Conservation (phyloP, 169 alveolate species). For the Cyclospora cayetanensis region DNA sequence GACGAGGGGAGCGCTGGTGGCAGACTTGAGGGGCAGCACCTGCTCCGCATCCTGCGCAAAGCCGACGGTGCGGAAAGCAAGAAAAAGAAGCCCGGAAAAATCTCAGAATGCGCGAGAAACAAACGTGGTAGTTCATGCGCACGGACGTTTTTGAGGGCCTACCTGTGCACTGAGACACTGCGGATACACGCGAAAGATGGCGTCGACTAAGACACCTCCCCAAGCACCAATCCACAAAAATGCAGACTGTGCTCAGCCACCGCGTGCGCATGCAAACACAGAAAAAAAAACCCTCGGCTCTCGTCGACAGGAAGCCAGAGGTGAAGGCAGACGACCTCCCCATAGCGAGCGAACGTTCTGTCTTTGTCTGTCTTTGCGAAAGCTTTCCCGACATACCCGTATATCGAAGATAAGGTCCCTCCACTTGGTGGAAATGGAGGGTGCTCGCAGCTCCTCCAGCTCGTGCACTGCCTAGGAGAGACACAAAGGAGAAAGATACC, state of each 20-base stretch:
- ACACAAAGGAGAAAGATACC: not conserved
- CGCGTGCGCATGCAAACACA: too few relatives aligned
- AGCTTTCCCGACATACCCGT: not conserved
- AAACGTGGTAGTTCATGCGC: too few relatives aligned
- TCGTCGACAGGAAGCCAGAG: not conserved
- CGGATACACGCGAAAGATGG: too few relatives aligned
- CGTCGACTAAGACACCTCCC: too few relatives aligned
- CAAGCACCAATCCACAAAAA: too few relatives aligned
- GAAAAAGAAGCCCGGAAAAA: too few relatives aligned
- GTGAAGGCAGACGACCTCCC: not conserved
- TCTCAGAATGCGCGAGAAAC: too few relatives aligned
- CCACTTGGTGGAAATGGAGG: slow-evolving; percentile 47
- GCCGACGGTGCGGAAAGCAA: too few relatives aligned
- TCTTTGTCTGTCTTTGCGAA: too few relatives aligned
- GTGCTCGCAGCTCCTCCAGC: slow-evolving; percentile 18
- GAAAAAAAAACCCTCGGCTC: not conserved
- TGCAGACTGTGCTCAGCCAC: too few relatives aligned
- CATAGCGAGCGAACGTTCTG: not conserved
- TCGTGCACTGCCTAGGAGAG: slow-evolving; percentile 11
- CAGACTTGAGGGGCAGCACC: slow-evolving; percentile 16
- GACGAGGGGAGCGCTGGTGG: slow-evolving; percentile 26
- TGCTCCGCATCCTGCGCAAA: slow-evolving; percentile 10
- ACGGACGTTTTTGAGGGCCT: too few relatives aligned
- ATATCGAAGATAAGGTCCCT: slow-evolving; percentile 25
- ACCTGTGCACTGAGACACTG: too few relatives aligned